Evolutionary conservation across 352 stramenopile genomes (phyloP), one percentile per base, ranked within the genome.

Genomic region (Phytopythium litorale): DNA sequence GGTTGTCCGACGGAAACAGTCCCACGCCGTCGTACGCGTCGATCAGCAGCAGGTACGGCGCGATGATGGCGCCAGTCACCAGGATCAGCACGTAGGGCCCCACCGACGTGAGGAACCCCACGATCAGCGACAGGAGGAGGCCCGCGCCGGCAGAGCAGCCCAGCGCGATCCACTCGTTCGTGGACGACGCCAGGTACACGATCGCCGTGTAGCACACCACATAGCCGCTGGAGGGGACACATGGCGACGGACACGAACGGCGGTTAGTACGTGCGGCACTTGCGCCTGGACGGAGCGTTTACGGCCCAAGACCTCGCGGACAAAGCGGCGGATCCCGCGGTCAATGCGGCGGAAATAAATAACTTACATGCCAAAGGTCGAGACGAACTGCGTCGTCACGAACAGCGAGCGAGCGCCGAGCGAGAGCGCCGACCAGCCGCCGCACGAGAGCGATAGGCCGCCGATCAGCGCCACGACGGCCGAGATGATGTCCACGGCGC

Each of bases 391-490:
- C 59, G 87, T 91, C 3, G 81, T 82, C 4, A 87, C 70, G 60
- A 93, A 96, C 61, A 96, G 78, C 50, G 87, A 93, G 62, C 85
- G 84, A 18, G 84, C 81, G 66, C 87, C 87, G 59, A 96, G 80
- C 30, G 84, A 94, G 23, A 96, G 76, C 60, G 84, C 79, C 51
- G 87, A 96, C 87, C 87, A 96, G 30, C 87, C 87, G 67, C 81
- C 87, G 53, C 91, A 92, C n/a, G 84, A 75, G n/a, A 92, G 73
- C 72, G 83, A 92, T 56, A 96, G 68, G 40, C 87, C 87, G 71
- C 87, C 83, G 32, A 93, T 59, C 68, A 91, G 82, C 64, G 81
- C 83, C 67, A 90, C 79, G 67, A 92, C 79, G 64, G 77, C 79
- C 66, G 82, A 81, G 72, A 93, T 84, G 59, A 93, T 82, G 69